phyloP scores from a whole-genome alignment of 495 filamentous ascomycete species.

The Mytilinidion resinicola region DNA sequence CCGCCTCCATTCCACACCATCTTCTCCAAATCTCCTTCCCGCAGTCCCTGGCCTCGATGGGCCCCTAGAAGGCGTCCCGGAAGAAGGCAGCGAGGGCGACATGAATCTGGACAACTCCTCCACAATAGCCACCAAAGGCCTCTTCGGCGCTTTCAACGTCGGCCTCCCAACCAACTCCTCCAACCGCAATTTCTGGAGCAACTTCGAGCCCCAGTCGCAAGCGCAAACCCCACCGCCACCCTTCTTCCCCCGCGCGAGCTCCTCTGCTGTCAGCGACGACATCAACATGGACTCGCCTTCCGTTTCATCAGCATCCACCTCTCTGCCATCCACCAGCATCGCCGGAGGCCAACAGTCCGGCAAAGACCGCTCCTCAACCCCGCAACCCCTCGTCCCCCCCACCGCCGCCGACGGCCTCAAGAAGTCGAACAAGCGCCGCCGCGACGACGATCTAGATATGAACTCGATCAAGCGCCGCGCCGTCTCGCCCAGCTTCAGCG shows the following conservation, averaged over 20 bases:
- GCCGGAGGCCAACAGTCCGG: constrained; percentile 28
- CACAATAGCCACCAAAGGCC: constrained; percentile 13
- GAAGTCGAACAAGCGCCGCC: constrained; percentile 63
- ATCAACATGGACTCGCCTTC: constrained; percentile 66
- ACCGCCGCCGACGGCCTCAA: constrained; percentile 59
- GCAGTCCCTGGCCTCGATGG: constrained; percentile 32
- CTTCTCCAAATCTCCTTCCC: constrained; percentile 37
- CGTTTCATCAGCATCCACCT: constrained; percentile 31
- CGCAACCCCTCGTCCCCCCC: constrained; percentile 38
- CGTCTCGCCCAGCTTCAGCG: constrained; percentile 87
- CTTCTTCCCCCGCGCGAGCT: constrained; percentile 48
- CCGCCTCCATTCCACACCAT: constrained; percentile 44
- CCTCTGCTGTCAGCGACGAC: constrained; percentile 66
- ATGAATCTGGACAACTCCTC: constrained; percentile 47
- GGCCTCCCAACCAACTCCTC: constrained; percentile 65
- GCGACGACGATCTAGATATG: constrained; percentile 89
- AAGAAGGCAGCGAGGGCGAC: constrained; percentile 43
- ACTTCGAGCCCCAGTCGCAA: constrained; percentile 49
- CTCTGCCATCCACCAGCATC: constrained; percentile 11
- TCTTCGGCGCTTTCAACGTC: constrained; percentile 52
- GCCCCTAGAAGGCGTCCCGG: constrained; percentile 51
- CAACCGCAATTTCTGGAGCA: constrained; percentile 74
- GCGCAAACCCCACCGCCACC: constrained; percentile 51
- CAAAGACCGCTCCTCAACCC: constrained; percentile 42
- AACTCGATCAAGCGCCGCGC: constrained; percentile 87